phyloP scores from a whole-genome alignment of 208 protist genomes.

The Leishmania arabica region DNA sequence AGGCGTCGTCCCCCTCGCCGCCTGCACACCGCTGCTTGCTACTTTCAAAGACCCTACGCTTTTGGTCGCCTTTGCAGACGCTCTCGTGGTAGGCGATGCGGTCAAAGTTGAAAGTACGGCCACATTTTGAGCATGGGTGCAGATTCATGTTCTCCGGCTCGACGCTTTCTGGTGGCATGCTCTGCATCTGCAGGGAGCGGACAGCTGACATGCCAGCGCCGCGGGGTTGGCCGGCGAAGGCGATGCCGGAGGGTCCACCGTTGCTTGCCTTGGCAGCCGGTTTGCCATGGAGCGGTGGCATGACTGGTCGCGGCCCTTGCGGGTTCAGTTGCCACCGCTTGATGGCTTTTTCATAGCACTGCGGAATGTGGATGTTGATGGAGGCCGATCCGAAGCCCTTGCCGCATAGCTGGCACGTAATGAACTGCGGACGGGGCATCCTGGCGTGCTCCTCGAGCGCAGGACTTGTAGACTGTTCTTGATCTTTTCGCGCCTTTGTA shows the following conservation, averaged over 20 bases:
- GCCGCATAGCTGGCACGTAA: constrained; percentile 77
- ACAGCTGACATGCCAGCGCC: constrained; percentile 52
- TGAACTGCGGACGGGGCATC: constrained; percentile 77
- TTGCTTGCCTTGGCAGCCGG: constrained; percentile 5
- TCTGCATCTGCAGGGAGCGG: constrained; percentile 38
- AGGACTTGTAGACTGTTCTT: neutral
- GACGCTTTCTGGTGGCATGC: constrained; percentile 15
- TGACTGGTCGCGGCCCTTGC: constrained; percentile 72
- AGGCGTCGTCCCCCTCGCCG: constrained; percentile 33
- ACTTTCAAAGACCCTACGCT: constrained; percentile 82
- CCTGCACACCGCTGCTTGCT: constrained; percentile 65
- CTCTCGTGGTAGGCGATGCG: constrained; percentile 91
- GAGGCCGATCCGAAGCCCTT: constrained; percentile 83
- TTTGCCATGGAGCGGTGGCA: constrained; percentile 45
- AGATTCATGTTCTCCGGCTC: constrained; percentile 53
- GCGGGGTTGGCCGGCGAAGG: constrained; percentile 32
- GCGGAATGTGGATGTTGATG: constrained; percentile 86
- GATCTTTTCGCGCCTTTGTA: neutral
- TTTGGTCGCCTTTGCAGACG: constrained; percentile 78
- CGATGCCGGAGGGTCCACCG: neutral
- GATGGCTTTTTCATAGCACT: constrained; percentile 89
- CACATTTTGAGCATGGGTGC: constrained; percentile 88
- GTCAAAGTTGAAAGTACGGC: constrained; percentile 86
- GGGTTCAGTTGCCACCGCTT: constrained; percentile 84
- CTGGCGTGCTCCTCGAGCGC: neutral